Evolutionary conservation across 805 yeast species (phyloP), one percentile per base, ranked within the genome.

Genomic region (Teunomyces aglyptinius): DNA sequence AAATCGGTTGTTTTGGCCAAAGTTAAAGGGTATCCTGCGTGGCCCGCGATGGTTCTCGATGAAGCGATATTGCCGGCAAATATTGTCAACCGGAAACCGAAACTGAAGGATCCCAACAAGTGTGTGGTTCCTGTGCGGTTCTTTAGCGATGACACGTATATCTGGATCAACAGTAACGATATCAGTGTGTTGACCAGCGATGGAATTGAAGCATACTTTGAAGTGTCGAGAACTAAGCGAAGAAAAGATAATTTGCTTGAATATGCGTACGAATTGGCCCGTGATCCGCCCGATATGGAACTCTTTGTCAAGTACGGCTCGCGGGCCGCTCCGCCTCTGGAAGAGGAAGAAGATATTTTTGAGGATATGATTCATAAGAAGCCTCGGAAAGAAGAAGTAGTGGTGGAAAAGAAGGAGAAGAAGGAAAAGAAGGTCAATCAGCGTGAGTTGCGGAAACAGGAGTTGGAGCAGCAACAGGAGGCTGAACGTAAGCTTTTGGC

Each of bases 1-100:
- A 44, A 43, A 13, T 28, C 51, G 11, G 41, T 48, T 2, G 63
- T 89, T 0, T 71, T 89, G 19, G 94, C 94, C 6, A 89, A 89
- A 63, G 82, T 89, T 41, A 89, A 87, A 58, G 95, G 96, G 6
- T 89, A 82, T 60, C 87, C 96, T 2, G 85, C 91, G 35, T 89
- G 96, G 96, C 96, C 96, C 0, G 90, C 91, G 2, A 83, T 88
- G 81, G 82, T 87, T 3, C 76, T 88, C 3, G 84, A 83, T 1
- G 77, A 70, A 49, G 73, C 75, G 13, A 63, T 79, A 6, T 71
- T 88, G 5, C 94, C 96, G 0, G 78, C 69, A 16, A 68, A 74
- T 53, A 78, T 87, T 24, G 52, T 66, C 20, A 61, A 65, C 13
- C 75, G 72, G 49, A 77, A 73, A 47, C 87, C 89, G 12, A 78